A percentile compares a stretch with the other conserved stretches of the same genome.
Evolutionary conservation across 1,284 basidiomycete genomes (phyloP).

Genomic region (Sutorius eximius): DNA sequence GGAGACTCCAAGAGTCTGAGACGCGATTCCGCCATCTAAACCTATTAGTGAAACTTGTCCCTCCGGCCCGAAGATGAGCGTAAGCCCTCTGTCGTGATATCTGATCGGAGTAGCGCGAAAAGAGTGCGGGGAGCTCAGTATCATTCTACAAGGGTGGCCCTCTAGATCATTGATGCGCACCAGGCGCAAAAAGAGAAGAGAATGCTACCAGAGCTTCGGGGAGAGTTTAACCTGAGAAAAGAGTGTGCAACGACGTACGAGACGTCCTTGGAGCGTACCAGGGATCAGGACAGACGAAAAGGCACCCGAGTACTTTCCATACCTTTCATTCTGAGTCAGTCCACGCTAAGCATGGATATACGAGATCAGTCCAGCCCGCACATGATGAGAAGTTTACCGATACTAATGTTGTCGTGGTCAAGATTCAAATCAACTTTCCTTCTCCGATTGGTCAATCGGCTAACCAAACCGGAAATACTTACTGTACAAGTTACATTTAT

Average conservation of each 20-base stretch:
- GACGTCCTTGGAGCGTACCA: background rate
- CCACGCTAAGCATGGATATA: constrained; percentile 1
- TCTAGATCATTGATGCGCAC: constrained; percentile 29
- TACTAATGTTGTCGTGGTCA: background rate
- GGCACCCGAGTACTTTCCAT: background rate
- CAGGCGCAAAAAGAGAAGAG: constrained; percentile 23
- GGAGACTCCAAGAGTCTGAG: constrained; percentile 2
- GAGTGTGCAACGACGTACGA: background rate
- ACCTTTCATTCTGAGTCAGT: constrained; percentile 12
- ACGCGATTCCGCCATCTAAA: constrained; percentile 5
- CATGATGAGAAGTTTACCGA: background rate
- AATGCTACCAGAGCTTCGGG: constrained; percentile 18
- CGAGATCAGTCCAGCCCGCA: constrained; percentile 3
- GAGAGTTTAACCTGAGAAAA: background rate
- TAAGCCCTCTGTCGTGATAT: constrained; percentile 22
- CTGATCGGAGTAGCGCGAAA: constrained; percentile 9
- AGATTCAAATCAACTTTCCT: constrained; percentile 2
- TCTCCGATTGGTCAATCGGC: background rate
- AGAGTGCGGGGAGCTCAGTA: constrained; percentile 8
- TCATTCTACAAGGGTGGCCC: constrained; percentile 20
- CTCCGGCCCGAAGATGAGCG: constrained; percentile 28
- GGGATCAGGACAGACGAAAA: constrained; percentile 2
- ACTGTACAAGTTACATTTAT: too few relatives aligned
- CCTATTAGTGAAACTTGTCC: constrained; percentile 31
- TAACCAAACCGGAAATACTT: too few relatives aligned